Evolutionary conservation across 805 yeast genomes (phyloP), one percentile per base, ranked within the genome.

Genomic region (Zygoascus bituminiphila): DNA sequence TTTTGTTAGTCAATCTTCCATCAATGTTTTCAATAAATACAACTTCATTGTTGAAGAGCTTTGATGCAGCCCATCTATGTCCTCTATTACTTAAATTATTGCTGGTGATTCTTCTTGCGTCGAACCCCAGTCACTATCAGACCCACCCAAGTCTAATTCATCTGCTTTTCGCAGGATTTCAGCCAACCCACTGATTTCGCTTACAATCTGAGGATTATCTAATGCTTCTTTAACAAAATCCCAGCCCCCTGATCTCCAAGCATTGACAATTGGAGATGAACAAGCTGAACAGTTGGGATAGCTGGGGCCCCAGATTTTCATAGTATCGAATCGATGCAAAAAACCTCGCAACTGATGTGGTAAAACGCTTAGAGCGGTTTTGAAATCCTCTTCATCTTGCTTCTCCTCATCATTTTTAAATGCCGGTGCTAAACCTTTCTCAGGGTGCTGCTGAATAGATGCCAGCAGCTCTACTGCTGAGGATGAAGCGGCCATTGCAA

Each of bases 301-400:
- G 25, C 81, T 79, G 1, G 86, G 86, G 0, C 95, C 83, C 51
- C 72, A 70, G 20, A 89, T 69, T 55, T 80, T 82, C 50, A 82
- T 61, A 14, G 79, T 80, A 42, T 75, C 75, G 57, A 82, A 87
- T 44, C 73, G 74, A 56, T 76, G 78, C 29, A 94, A 65, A 60
- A 82, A 91, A 0, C 98, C 98, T 51, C 99, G 72, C 20, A 93
- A 70, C 62, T 94, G 98, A 64, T 91, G 98, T 0, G 96, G 95
- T 1, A 52, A 19, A 12, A 44, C 76, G 0, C 97, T 96, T 21
- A 91, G 65, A 0, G 75, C 64, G 1, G 76, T 69, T 12, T 15
- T 29, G 9, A 29, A 29, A 12, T 12, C 33, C n/a, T 55, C 51
- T 51, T 33, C 54, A 26, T n/a, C 62, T 42, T 6, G 57, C 36